Base-by-base conservation (phyloP, 2,329 filamentous ascomycete species). In the Botrytis paeoniae region DNA sequence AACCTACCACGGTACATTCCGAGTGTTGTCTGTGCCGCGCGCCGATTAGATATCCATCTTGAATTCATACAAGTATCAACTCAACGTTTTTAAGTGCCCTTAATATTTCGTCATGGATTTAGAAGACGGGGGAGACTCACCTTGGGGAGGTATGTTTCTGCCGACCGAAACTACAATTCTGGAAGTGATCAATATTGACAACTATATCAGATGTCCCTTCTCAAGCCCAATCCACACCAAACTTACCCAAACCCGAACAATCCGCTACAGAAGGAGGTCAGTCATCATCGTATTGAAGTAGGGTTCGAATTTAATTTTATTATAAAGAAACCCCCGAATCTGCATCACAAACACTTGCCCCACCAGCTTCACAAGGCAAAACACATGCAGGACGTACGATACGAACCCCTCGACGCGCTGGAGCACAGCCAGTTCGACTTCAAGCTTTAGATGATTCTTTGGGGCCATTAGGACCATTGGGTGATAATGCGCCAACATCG, bases 381-480 rank as follows among this genome's bases (percentile, higher is more conserved):
- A 69, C 77, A 48, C 72, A 76, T 68, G 76, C 77, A 69, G 75
- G 80, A 73, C 79, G 79, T 48, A 57, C 72, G 57, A 73, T 78
- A 70, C 78, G 82, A 75, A 79, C 79, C 25, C 81, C 81, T 73
- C 89, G 90, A 76, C 88, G 90, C 75, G 85, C 94, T 79, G 90
- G 91, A 77, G 91, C 91, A 74, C 92, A 95, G 81, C 89, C 92
- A 43, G 94, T 93, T 64, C 91, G 90, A 71, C 91, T 95, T 74
- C 90, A 95, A 83, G 91, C 91, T 75, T 91, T 93, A 77, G 89
- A 91, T 80, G 88, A 90, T 76, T 91, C 92, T 72, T 87, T 95
- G 63, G 93, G 93, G 1, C 93, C 93, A 35, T 85, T 97, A 69
- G 93, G 93, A 73, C 91, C 90, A 4, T 82, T 91, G 41, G 88